Evolutionary conservation across 1,284 basidiomycete species (phyloP), one percentile per base, ranked within the genome.

Genomic region (Entoloma clypeatum): DNA sequence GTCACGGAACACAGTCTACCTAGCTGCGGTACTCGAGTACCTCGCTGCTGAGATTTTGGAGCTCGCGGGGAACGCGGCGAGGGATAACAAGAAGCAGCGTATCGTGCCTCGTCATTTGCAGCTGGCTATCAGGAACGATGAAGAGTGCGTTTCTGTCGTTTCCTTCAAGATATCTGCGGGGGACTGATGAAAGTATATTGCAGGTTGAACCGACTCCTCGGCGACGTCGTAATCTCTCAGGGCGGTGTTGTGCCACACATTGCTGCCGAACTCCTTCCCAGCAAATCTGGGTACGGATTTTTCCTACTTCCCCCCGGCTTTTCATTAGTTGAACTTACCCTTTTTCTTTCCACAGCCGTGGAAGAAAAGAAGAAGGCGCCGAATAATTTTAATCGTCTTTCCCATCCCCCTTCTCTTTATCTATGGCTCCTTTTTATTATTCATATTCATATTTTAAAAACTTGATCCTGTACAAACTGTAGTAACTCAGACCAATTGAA

Each of bases 31-130:
- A 34, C 75, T 88, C 44, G 86, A 89, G 62, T 89, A 92, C 66
- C 78, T 92, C 48, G 83, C 87, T 38, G 89, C 89, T 44, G 89
- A 92, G 63, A 92, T 92, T 62, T 83, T 92, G 56, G 89, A 92
- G 68, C 73, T 92, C 28, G 89, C 89, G 49, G 90, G 89, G 56
- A 92, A 91, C 67, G 89, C 87, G 43, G 81, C 79, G 42, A 77
- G 83, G 51, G 83, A 86, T 65, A 87, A 87, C 74, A 88, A 87
- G 76, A 82, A 91, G 71, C 85, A 87, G 48, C 89, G 89, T 78
- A 79, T 92, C 63, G 86, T 91, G 36, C 89, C 90, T 45, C 84
- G 89, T 67, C 90, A 92, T 67, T 68, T 92, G 19, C 89, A 92
- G 68, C 79, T 92, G 52, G 90, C 90, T 52, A 90, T 93, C 68